A percentile compares a stretch with the other conserved stretches of the same genome.
phyloP scores from a whole-genome alignment of 2,329 filamentous ascomycete species.

The Fusarium miscanthi region DNA sequence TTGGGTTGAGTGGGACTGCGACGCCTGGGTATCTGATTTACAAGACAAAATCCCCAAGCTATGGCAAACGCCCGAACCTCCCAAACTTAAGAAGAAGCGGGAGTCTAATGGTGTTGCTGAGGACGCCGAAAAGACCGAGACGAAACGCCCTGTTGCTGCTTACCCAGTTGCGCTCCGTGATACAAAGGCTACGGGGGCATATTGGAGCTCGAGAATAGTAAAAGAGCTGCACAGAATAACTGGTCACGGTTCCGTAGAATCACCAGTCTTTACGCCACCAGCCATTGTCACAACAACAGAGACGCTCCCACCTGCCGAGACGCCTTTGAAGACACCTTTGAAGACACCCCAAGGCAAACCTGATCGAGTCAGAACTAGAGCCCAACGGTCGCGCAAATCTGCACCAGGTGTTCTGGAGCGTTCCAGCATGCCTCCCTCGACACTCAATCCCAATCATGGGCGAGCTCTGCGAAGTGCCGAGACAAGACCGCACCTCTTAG shows the following conservation, averaged over 20 bases:
- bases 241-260: constrained; percentile 33
- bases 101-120: constrained; percentile 44
- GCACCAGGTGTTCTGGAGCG: constrained; percentile 52
- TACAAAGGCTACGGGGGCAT: constrained; percentile 59
- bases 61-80: constrained; percentile 65
- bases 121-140: constrained; percentile 44
- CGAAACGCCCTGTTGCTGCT: constrained; percentile 49
- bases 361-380: constrained; percentile 40
- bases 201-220: constrained; percentile 57
- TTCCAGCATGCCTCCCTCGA: constrained; percentile 47
- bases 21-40: constrained; percentile 76
- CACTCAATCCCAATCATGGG: constrained; percentile 53
- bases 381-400: constrained; percentile 54
- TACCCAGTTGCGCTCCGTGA: constrained; percentile 59
- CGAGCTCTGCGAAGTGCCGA: constrained; percentile 43
- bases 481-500: neutral
- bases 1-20: constrained; percentile 80
- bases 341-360: constrained; percentile 18
- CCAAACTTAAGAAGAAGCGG: constrained; percentile 54
- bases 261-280: constrained; percentile 33
- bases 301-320: neutral
- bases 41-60: constrained; percentile 67
- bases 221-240: constrained; percentile 53
- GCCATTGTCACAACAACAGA: constrained; percentile 11
- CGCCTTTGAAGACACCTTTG: constrained; percentile 1